phyloP scores from a whole-genome alignment of 2,329 filamentous ascomycete genomes.

The Aspergillus candidus region DNA sequence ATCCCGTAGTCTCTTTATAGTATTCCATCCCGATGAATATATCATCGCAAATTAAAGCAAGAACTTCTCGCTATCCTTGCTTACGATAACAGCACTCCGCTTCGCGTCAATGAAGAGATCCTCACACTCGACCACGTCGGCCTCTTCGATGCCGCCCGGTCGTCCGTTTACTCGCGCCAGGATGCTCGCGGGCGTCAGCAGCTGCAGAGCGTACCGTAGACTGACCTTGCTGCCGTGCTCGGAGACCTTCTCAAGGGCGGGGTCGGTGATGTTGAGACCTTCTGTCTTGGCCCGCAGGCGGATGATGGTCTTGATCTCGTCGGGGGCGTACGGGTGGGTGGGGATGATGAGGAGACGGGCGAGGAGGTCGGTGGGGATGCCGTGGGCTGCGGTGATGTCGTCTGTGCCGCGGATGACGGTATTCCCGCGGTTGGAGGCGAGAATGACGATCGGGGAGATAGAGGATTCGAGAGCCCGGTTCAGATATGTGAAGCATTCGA shows the following conservation, averaged over 20 bases:
- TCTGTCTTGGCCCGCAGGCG: conserved; percentile 77
- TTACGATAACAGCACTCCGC: conserved; percentile 66
- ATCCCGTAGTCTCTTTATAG: not conserved
- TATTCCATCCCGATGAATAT: conserved; percentile 3
- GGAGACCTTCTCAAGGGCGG: conserved; percentile 79
- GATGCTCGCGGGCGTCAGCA: conserved; percentile 85
- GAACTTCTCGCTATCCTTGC: conserved; percentile 60
- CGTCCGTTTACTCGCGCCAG: conserved; percentile 78
- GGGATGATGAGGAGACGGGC: conserved; percentile 93
- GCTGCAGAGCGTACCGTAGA: conserved; percentile 84
- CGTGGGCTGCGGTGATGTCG: conserved; percentile 75
- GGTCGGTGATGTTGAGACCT: conserved; percentile 69
- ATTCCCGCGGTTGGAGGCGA: conserved; percentile 93
- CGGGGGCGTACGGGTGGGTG: conserved; percentile 77
- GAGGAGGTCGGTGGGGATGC: conserved; percentile 88
- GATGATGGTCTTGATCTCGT: conserved; percentile 91
- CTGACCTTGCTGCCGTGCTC: conserved; percentile 84
- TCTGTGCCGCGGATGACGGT: conserved; percentile 86
- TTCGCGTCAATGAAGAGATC: conserved; percentile 78
- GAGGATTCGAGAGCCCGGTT: conserved; percentile 94
- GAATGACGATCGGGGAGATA: conserved; percentile 93
- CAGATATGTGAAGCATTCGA: conserved; percentile 98
- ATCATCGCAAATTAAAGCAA: conserved; percentile 2
- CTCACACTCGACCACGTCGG: conserved; percentile 74
- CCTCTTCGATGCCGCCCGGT: conserved; percentile 63